Conservation (phyloP, 441 rosid genomes). For the Codiaeum variegatum region DNA sequence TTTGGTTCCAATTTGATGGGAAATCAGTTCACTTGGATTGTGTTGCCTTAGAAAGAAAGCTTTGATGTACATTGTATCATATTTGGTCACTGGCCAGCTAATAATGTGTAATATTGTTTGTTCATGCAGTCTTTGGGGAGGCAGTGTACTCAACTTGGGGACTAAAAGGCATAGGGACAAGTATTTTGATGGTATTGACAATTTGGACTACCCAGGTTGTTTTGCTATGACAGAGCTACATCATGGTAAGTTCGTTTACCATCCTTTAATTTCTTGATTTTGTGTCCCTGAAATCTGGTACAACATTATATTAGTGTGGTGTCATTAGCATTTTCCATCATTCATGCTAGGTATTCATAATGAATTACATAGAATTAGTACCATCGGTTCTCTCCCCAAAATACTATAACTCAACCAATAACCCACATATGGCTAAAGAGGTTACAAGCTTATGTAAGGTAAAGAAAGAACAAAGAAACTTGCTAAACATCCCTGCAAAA, state of each 20-base stretch:
- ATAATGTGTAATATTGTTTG: not conserved
- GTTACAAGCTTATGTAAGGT: not conserved
- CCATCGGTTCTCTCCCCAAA: not conserved
- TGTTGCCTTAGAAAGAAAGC: not conserved
- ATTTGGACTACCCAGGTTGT: conserved; percentile 85
- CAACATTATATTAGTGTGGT: not conserved
- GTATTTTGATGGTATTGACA: conserved; percentile 81
- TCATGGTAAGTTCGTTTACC: conserved; percentile 54
- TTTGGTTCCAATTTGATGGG: not conserved
- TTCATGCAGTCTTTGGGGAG: conserved; percentile 92
- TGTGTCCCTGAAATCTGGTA: not conserved
- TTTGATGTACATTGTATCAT: not conserved
- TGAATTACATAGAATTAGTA: not conserved
- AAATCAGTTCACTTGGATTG: not conserved
- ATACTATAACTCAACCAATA: not conserved
- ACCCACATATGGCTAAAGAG: not conserved
- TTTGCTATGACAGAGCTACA: conserved; percentile 98
- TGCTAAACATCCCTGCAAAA: not conserved
- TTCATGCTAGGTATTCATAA: not conserved
- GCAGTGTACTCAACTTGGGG: conserved; percentile 86
- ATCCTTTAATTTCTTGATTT: not conserved
- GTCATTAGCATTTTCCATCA: not conserved
- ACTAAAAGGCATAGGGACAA: conserved; percentile 87
- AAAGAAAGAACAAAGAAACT: not conserved
- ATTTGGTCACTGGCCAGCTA: not conserved